Evolutionary conservation across 2,329 filamentous ascomycete species (phyloP), one percentile per base, ranked within the genome.

Genomic region (Cladophialophora carrionii): DNA sequence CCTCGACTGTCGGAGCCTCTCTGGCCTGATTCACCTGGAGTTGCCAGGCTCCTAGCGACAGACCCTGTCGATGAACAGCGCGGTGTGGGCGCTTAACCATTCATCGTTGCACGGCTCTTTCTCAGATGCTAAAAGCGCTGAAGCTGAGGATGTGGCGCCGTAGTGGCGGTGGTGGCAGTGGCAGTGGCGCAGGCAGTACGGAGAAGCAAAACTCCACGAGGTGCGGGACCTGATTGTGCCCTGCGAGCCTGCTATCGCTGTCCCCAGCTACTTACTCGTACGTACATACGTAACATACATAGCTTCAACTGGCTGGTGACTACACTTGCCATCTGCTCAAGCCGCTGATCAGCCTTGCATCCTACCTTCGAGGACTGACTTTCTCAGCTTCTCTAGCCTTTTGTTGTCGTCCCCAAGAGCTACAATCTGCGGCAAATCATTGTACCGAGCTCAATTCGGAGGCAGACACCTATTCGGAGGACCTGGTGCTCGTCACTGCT

Each of bases 341-440:
- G 29, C 52, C 34, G 26, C 52, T 20, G 29, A 34, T 54, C 52
- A 34, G 12, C 48, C 48, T 51, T 29, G 48, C 48, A 51, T 51
- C 7, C 48, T 51, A 17, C 22, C 48, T 26, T 20, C 7, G 9
- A 9, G 22, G 17, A 26, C 4, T 29, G 9, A 26, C 24, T 14
- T 20, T 51, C 48, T 20, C 48, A 26, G 26, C 41, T 49, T 9
- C 20, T 17, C 12, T 4, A 46, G 2, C 34, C 56, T 8, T 3
- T 51, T 49, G 31, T 32, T 31, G 31, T 37, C n/a, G 37, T 49
- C 56, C 48, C n/a, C 49, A 20, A 22, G 26, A 58, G 56, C 56
- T 55, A 29, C 37, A 24, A 43, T 52, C 32, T 31, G 46, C 53
- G 57, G 63, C 57, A 64, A 61, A 65, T 61, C 55, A 52, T 65